Evolutionary conservation across 257 asterid species (phyloP).

Genomic region (Solanum bulbocastanum): DNA sequence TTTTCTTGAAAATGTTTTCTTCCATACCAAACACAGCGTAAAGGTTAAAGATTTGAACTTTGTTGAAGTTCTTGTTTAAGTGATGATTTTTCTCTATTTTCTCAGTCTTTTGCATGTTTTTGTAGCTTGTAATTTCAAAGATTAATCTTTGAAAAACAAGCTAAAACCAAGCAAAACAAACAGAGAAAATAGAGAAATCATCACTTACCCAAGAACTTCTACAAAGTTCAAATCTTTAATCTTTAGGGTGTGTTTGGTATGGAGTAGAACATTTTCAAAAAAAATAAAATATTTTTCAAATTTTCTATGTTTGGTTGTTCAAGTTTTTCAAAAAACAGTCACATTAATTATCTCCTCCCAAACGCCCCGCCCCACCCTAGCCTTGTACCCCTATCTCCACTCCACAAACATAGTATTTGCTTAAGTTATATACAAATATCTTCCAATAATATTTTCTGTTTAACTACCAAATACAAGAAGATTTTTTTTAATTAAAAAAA

Average conservation of each 20-base stretch:
- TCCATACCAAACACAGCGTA: neutral
- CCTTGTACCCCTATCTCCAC: neutral
- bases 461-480: neutral
- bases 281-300: neutral
- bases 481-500: too few relatives aligned
- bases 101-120: neutral
- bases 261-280: neutral
- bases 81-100: neutral
- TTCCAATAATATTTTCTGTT: neutral
- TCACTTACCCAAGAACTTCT: constrained; percentile 68
- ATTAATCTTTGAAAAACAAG: neutral
- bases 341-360: neutral
- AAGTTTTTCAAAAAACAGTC: neutral
- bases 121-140: neutral
- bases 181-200: neutral
- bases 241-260: neutral
- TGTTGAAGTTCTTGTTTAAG: constrained; percentile 70
- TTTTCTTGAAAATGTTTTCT: neutral
- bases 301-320: neutral
- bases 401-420: neutral
- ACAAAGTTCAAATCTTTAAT: neutral
- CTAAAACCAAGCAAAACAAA: neutral
- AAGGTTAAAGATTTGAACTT: neutral
- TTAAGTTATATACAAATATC: neutral
- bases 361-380: neutral